phyloP scores from a whole-genome alignment of 352 stramenopile species.

The Achlya hypogyna region DNA sequence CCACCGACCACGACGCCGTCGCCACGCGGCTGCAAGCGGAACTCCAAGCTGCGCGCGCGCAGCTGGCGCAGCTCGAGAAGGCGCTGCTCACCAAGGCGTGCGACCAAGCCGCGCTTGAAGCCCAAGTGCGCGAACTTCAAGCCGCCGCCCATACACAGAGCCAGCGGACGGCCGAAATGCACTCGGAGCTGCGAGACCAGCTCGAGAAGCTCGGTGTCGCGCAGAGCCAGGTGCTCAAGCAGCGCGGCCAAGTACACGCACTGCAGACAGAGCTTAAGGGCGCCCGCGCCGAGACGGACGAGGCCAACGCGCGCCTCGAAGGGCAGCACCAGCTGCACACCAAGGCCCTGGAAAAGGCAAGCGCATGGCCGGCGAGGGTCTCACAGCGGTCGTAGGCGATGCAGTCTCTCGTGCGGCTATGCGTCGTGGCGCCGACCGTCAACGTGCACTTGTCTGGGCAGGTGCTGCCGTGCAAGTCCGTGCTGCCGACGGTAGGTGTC shows the following conservation, averaged over 20 bases:
- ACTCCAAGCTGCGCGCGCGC: neutral
- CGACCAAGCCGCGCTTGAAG: constrained; percentile 1
- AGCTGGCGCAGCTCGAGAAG: constrained; percentile 3
- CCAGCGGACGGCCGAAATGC: neutral
- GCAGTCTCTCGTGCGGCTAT: constrained; percentile 50
- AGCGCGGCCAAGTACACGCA: constrained; percentile 21
- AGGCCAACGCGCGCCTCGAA: constrained; percentile 21
- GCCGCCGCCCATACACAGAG: neutral
- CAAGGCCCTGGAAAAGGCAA: constrained; percentile 25
- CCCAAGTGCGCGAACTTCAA: neutral
- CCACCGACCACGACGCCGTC: neutral
- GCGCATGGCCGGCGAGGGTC: neutral
- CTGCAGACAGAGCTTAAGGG: constrained; percentile 27
- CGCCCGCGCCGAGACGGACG: constrained; percentile 22
- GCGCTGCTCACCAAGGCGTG: neutral
- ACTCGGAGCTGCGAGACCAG: constrained; percentile 1
- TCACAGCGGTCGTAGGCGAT: constrained; percentile 20
- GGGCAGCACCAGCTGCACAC: constrained; percentile 28
- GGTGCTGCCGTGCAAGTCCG: constrained; percentile 25
- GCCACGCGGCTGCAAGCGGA: neutral
- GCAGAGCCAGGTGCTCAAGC: constrained; percentile 17
- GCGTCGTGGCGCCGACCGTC: constrained; percentile 70
- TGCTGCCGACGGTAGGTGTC: neutral
- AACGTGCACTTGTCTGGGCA: constrained; percentile 59
- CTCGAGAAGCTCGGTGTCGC: constrained; percentile 9